Evolutionary conservation across 2,329 filamentous ascomycete species (phyloP), one percentile per base, ranked within the genome.

Genomic region (Beauveria varroae): DNA sequence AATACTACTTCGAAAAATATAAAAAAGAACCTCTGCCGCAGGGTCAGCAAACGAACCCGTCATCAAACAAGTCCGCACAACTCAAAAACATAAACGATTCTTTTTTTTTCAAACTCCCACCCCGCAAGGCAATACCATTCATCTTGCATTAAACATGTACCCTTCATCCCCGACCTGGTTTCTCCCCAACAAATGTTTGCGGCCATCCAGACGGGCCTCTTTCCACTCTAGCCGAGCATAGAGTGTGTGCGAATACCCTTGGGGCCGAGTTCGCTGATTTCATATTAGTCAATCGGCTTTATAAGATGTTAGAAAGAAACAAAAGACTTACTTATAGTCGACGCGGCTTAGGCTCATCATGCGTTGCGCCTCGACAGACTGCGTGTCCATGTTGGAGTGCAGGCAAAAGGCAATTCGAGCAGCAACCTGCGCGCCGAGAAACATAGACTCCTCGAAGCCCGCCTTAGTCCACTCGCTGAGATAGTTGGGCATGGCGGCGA

Each of bases 391-490:
- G 67, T 85, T 85, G 20, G 72, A 70, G 66, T 86, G 82, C 65
- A 84, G 73, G 67, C 81, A 84, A 67, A 81, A 86, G 2, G 81
- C 82, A 59, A 85, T 76, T 22, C 83, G 74, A 2, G 90, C 91
- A 1, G 90, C 91, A 37, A 96, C 89, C 74, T 96, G 91, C 2
- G 91, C 90, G 12, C 93, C 93, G 7, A 97, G 78, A 75, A 97
- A 96, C 70, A 87, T 85, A 54, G 89, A 86, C 74, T 97, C 93
- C 69, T 97, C 93, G 69, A 84, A 82, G 61, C 84, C 80, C 65
- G 86, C 84, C 75, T 89, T 93, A 71, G 91, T 91, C 91, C 92
- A 97, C 73, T 96, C 93, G 12, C 88, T 85, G 67, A 96, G 88
- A 73, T 97, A 96, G 58, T 90, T 89, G 0, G 93, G 92, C 66